Percentiles rank a stretch among this genome's conserved stretches.
Conservation (phyloP, 306 rosid genomes). For the Urtica urens region DNA sequence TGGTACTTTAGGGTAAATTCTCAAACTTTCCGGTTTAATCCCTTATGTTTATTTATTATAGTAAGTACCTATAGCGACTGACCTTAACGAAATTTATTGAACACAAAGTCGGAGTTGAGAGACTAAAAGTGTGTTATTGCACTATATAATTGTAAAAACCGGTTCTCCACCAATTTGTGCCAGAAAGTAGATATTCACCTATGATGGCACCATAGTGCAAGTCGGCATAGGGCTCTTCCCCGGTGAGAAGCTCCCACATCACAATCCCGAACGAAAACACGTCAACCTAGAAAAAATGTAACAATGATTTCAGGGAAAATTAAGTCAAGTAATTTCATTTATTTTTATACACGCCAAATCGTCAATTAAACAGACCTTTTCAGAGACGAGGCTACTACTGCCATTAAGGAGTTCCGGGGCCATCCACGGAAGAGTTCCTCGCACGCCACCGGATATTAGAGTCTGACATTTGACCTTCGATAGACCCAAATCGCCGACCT, state of each 20-base stretch:
- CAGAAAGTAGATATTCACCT: slow-evolving; percentile 29
- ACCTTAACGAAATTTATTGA: no score
- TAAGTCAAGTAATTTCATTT: no score
- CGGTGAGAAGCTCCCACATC: slow-evolving; percentile 88
- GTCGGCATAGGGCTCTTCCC: slow-evolving; percentile 79
- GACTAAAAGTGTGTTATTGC: neutral
- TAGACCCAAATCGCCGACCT: slow-evolving; percentile 93
- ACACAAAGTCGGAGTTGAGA: neutral
- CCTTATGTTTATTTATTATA: no score
- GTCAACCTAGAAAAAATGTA: slow-evolving; percentile 53
- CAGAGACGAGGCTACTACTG: slow-evolving; percentile 85
- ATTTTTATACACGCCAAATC: no score
- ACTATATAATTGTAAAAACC: no score
- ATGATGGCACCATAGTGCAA: slow-evolving; percentile 86
- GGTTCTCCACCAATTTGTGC: neutral
- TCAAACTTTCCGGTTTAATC: no score
- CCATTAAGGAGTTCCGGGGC: slow-evolving; percentile 91
- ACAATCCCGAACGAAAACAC: slow-evolving; percentile 80
- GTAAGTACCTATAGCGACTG: no score
- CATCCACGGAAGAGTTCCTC: slow-evolving; percentile 96
- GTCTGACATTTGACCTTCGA: slow-evolving; percentile 91
- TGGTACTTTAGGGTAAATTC: no score
- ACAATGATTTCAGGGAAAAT: no score
- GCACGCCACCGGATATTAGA: slow-evolving; percentile 78
- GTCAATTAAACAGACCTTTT: slow-evolving; percentile 57